Evolutionary conservation across 1,284 basidiomycete species (phyloP).

Genomic region (Cryptococcus deneoformans): DNA sequence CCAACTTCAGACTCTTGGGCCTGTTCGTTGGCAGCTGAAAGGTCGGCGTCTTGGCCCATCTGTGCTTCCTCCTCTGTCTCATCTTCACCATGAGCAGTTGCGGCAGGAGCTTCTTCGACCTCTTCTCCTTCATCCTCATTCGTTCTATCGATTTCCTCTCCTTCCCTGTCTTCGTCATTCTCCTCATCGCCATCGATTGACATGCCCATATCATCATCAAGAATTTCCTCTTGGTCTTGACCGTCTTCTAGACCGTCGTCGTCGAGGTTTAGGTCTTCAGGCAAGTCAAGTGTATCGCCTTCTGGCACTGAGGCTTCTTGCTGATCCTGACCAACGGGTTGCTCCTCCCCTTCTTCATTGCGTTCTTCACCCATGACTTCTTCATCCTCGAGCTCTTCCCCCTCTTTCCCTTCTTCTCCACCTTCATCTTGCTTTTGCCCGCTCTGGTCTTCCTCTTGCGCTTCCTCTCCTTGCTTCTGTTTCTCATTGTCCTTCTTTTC

Average conservation of each 20-base stretch:
- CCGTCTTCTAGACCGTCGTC: constrained; percentile 52
- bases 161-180: constrained; percentile 24
- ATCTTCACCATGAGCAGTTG: constrained; percentile 42
- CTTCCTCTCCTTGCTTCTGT: constrained; percentile 34
- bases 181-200: constrained; percentile 48
- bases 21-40: constrained; percentile 35
- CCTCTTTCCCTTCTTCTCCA: constrained; percentile 33
- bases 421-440: constrained; percentile 47
- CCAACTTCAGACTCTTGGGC: constrained; percentile 40
- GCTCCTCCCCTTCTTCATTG: constrained; percentile 43
- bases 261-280: constrained; percentile 72
- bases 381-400: constrained; percentile 20
- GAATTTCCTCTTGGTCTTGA: constrained; percentile 48
- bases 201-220: constrained; percentile 27
- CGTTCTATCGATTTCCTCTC: constrained; percentile 36
- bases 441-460: constrained; percentile 31
- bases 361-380: constrained; percentile 24
- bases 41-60: constrained; percentile 38
- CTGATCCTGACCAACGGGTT: constrained; percentile 58
- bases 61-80: constrained; percentile 44
- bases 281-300: constrained; percentile 74
- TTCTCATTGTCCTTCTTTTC: constrained; percentile 46
- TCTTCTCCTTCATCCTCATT: constrained; percentile 41
- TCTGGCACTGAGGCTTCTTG: constrained; percentile 65
- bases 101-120: constrained; percentile 36